Evolutionary conservation across 164 flowering plant species (phyloP).

Genomic region (Brasenia schreberi): DNA sequence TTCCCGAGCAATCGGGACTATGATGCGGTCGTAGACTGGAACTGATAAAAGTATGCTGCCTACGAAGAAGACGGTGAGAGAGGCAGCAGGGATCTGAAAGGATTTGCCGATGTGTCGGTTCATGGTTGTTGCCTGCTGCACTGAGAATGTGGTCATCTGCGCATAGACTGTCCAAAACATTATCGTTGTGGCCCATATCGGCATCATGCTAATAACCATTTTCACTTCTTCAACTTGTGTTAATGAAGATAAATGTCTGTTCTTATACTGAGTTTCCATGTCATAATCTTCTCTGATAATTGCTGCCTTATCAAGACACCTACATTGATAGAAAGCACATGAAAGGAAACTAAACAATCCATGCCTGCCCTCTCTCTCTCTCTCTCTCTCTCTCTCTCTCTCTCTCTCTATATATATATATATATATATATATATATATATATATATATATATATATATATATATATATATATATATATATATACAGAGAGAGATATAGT

Average conservation of each 20-base stretch:
- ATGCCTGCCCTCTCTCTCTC: constrained; percentile 97
- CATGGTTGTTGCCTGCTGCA: constrained; percentile 57
- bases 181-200: constrained; percentile 64
- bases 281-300: constrained; percentile 6
- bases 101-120: constrained; percentile 40
- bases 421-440: no score
- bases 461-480: no score
- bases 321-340: constrained; percentile 22
- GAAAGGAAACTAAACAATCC: constrained; percentile 71
- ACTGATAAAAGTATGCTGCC: constrained; percentile 61
- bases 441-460: no score
- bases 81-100: constrained; percentile 85
- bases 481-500: no score
- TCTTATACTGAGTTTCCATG: neutral
- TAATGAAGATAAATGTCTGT: constrained; percentile 12
- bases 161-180: constrained; percentile 65
- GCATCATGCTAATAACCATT: constrained; percentile 14
- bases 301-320: constrained; percentile 44
- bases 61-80: constrained; percentile 83
- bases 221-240: constrained; percentile 18
- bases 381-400: constrained; percentile 99
- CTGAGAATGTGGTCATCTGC: constrained; percentile 60
- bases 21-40: constrained; percentile 55
- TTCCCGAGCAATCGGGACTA: constrained; percentile 71
- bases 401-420: constrained; percentile 37